Evolutionary conservation across 768 basidiomycete species (phyloP).

Genomic region (Russula abietina): DNA sequence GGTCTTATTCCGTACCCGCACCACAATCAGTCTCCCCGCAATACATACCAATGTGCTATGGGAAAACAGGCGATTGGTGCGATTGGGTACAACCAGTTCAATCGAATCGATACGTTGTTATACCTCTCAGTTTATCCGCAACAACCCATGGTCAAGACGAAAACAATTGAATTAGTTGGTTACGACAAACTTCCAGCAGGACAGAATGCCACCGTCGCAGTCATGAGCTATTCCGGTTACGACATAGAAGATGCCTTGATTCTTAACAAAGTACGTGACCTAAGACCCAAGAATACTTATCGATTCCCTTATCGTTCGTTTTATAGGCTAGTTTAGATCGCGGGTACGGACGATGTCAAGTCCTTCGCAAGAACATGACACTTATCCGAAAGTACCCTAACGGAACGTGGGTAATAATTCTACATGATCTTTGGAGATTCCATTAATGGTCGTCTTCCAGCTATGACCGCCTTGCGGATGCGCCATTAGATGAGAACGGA

Average conservation of each 20-base stretch:
- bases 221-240: conserved; percentile 99
- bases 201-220: conserved; percentile 96
- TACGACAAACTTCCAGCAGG: conserved; percentile 97
- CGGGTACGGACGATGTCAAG: conserved; percentile 96
- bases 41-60: conserved; percentile 99
- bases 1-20: conserved; percentile 99
- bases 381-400: conserved; percentile 95
- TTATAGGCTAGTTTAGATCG: conserved; percentile 87
- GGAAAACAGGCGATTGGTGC: conserved; percentile 99
- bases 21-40: conserved; percentile 98
- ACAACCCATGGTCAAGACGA: conserved; percentile 99
- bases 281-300: neutral
- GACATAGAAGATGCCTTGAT: conserved; percentile 99
- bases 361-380: conserved; percentile 90
- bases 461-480: conserved; percentile 91
- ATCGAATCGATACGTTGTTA: conserved; percentile 95
- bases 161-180: conserved; percentile 93
- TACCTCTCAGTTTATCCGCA: conserved; percentile 98
- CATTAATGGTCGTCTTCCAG: conserved; percentile 34
- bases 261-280: conserved; percentile 62
- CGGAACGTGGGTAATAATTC: conserved; percentile 69
- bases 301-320: conserved; percentile 1
- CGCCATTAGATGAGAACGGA: conserved; percentile 79
- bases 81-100: conserved; percentile 96
- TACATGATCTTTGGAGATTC: neutral